Percentiles rank a stretch among this genome's conserved stretches.
phyloP scores from a whole-genome alignment of 1,139 yeast genomes.

The Candida gigantensis region DNA sequence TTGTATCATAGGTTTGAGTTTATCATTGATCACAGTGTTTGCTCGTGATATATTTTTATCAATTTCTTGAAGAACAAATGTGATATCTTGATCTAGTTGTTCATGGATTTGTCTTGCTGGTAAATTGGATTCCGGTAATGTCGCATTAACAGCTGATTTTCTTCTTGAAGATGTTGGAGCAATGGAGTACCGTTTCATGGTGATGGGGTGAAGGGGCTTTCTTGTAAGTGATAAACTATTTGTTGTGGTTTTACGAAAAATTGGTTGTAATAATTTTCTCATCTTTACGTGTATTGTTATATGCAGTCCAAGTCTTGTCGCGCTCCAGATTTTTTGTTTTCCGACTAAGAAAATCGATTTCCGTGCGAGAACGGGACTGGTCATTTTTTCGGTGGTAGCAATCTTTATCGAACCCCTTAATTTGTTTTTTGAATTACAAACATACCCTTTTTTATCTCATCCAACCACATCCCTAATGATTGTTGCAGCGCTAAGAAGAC shows the following conservation, averaged over 20 bases:
- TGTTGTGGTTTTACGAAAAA: constrained; percentile 5
- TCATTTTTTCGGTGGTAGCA: no score
- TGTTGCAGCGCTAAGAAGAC: not conserved
- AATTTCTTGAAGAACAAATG: constrained; percentile 74
- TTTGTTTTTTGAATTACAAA: no score
- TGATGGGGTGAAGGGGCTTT: not conserved
- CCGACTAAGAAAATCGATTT: no score
- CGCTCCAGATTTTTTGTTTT: no score
- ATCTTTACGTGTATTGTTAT: no score
- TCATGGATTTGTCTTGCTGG: constrained; percentile 60
- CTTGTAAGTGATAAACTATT: not conserved
- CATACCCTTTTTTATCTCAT: no score
- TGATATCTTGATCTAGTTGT: constrained; percentile 77
- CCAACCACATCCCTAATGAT: no score
- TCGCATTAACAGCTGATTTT: constrained; percentile 28
- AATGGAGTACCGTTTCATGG: constrained; percentile 43
- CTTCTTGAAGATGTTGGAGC: constrained; percentile 43
- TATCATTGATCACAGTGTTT: constrained; percentile 62
- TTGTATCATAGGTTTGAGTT: constrained; percentile 61
- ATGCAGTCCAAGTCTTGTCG: no score
- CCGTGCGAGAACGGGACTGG: no score
- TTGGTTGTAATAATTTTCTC: no score
- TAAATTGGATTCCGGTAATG: constrained; percentile 20
- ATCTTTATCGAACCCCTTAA: no score
- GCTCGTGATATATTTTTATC: constrained; percentile 70